Base-by-base conservation (phyloP, 371 early-diverging fungal species). In the Circinella minor region DNA sequence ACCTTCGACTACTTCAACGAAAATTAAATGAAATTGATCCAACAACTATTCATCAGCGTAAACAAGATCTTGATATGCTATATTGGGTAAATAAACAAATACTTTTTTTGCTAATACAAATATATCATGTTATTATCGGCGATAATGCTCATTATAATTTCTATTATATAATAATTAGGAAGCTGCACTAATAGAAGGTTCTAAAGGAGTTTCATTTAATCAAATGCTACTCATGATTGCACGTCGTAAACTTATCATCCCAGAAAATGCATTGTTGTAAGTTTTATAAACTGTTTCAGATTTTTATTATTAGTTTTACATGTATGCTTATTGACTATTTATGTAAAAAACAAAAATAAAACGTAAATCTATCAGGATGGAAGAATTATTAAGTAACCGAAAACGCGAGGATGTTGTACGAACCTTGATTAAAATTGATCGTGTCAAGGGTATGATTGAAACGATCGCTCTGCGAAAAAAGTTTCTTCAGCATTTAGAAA, bases 171-270 rank as follows among this genome's bases (percentile, higher is more conserved):
- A 54, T 18, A 54, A 34, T 27, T 57, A 81, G 81, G 81, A 76
- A 76, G 77, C 77, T 5, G 83, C 77, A 3, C 63, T 80, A 48
- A 64, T 71, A 4, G 81, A 84, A 63, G 66, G 74, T 8, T 55
- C 76, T 1, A 76, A 76, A 68, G 89, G 89, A 4, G 78, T 89
- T 14, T 86, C 89, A 55, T 89, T 89, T 66, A 86, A 86, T 64
- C 83, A 86, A 66, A 88, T 88, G 88, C 72, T 89, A 37, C 73
- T 79, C 36, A 86, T 85, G 77, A 70, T 89, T 66, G 88, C 88
- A 10, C 86, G 85, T 60, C 80, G 83, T 69, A 89, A 88, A 72
- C 70, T 89, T 13, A 86, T 89, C 67, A 82, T 87, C 60, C 81
- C 85, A 34, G 85, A 85, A 62, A 74, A 85, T 59, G 77, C 83